Evolutionary conservation across 2,329 filamentous ascomycete genomes (phyloP), one percentile per base, ranked within the genome.

Genomic region (Paraconiothyrium sp.): DNA sequence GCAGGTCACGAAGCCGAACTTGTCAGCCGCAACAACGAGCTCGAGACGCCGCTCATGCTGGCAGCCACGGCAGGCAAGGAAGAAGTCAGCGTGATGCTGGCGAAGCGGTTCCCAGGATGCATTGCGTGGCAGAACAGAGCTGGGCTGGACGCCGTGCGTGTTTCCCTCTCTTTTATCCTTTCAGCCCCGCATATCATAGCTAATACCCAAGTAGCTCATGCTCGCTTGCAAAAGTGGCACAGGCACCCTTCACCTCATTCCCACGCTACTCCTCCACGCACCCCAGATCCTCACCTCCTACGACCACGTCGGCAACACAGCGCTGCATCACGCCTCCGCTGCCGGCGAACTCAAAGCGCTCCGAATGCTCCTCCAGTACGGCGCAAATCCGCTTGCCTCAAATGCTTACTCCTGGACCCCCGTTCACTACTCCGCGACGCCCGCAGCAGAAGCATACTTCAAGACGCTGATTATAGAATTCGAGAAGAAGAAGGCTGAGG

Each of bases 391-490:
- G 0, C 84, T 90, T 58, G 87, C 87, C 58, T 84, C 85, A 67
- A 97, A 97, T 73, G 81, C 88, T 2, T 92, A 90, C 83, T 90
- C 88, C 73, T 96, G 93, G 92, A 93, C 89, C 1, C 90, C 93
- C 0, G 85, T 93, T n/a, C 88, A 90, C 20, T 97, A 97, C 77
- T 92, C 89, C 64, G 88, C 91, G 14, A 94, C 91, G 0, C 89
- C 93, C 8, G 90, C 93, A 74, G 92, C 92, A 1, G 92, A 96
- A 78, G 90, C 93, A 0, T 95, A 96, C 74, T 89, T 95, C 64
- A 92, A 92, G 79, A 88, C 88, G 14, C 79, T 97, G 57, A 88
- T 95, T 4, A 84, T 84, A 0, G 92, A 95, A 70, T 86, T 89
- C 20, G 90, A 91, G 73, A 87, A 88, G 75, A 82, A 87, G 69